Evolutionary conservation across 2,329 filamentous ascomycete genomes (phyloP).

Genomic region (Cytospora piceicola): DNA sequence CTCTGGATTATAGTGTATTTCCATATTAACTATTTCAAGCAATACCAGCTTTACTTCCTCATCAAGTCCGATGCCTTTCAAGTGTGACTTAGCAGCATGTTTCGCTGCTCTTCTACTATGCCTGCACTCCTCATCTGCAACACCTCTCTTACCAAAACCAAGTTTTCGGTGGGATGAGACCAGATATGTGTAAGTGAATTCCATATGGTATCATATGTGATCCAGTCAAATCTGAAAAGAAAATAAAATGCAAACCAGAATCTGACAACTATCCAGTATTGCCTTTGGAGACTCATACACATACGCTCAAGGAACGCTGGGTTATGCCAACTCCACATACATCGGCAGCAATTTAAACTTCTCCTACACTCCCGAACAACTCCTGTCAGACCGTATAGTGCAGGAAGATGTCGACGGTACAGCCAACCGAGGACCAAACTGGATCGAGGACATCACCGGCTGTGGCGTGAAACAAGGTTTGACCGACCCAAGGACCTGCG

Average conservation of each 20-base stretch:
- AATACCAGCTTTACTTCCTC: not conserved
- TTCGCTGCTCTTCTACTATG: not conserved
- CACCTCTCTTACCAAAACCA: not conserved
- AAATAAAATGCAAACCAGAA: not conserved
- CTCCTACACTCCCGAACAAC: conserved; percentile 46
- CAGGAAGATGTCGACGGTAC: conserved; percentile 54
- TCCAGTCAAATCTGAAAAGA: not conserved
- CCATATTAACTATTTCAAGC: not conserved
- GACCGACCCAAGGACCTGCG: conserved; percentile 48
- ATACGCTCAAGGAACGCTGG: conserved; percentile 57
- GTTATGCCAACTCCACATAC: conserved; percentile 55
- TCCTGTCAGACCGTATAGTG: conserved; percentile 53
- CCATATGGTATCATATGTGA: not conserved
- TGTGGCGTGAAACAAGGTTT: conserved; percentile 52
- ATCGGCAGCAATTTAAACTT: conserved; percentile 57
- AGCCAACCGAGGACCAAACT: conserved; percentile 57
- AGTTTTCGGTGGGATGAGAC: not conserved
- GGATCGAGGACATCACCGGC: conserved; percentile 56
- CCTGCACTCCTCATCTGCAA: not conserved
- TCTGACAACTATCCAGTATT: conserved; percentile 38
- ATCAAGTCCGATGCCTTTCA: not conserved
- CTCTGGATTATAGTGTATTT: not conserved
- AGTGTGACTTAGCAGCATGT: not conserved
- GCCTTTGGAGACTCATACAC: conserved; percentile 57
- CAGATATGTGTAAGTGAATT: not conserved